phyloP scores from a whole-genome alignment of 1,284 basidiomycete species.

The Ceratobasidium sp. region DNA sequence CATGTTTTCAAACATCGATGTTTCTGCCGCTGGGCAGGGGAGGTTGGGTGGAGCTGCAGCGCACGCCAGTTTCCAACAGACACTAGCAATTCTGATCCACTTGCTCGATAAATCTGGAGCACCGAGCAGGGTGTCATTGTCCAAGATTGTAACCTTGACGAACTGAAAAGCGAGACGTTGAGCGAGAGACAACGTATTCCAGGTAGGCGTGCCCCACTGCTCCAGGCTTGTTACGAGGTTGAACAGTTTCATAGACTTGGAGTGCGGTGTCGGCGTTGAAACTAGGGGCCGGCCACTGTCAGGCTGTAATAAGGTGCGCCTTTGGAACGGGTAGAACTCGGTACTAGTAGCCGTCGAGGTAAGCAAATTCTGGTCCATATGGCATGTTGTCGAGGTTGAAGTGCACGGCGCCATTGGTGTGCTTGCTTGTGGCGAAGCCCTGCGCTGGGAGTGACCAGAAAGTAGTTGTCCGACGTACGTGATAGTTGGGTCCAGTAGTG shows the following conservation, averaged over 20 bases:
- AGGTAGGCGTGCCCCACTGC: constrained; percentile 15
- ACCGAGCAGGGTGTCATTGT: neutral
- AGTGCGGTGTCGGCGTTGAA: neutral
- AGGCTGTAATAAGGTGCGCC: neutral
- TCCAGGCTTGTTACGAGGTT: neutral
- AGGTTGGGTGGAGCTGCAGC: neutral
- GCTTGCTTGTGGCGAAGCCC: too few species aligned
- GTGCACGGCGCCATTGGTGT: neutral
- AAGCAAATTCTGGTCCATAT: neutral
- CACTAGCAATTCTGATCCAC: neutral
- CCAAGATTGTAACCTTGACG: neutral
- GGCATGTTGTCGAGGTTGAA: neutral
- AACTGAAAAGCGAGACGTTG: neutral
- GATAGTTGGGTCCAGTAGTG: too few species aligned
- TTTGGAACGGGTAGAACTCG: neutral
- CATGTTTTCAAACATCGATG: neutral
- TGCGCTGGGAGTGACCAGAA: too few species aligned
- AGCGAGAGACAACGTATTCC: constrained; percentile 3
- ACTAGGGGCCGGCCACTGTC: neutral
- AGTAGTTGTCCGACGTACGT: too few species aligned
- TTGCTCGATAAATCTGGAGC: neutral
- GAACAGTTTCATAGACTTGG: neutral
- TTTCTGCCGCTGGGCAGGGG: neutral
- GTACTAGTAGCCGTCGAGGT: neutral
- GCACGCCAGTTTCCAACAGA: constrained; percentile 2